Conservation (phyloP, 2,329 filamentous ascomycete species). For the Aschersonia sp. region DNA sequence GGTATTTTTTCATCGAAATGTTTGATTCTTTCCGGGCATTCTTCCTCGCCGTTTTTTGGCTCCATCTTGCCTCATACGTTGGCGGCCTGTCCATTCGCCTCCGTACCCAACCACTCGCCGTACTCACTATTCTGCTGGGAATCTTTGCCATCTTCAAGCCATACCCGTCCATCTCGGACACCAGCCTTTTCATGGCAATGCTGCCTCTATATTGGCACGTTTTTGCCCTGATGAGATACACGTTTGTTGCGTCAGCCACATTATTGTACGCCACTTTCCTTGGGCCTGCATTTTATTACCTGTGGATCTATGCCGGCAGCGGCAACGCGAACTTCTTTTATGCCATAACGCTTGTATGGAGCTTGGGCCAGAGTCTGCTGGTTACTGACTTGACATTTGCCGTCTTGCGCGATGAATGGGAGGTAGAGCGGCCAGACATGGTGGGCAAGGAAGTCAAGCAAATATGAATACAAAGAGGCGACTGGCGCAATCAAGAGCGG, state of each 20-base stretch:
- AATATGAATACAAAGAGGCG: constrained; percentile 33
- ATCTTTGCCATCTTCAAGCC: constrained; percentile 94
- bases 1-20: constrained; percentile 99
- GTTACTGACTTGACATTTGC: constrained; percentile 83
- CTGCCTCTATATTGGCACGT: constrained; percentile 81
- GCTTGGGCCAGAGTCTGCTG: constrained; percentile 71
- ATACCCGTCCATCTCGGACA: constrained; percentile 86
- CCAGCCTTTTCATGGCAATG: constrained; percentile 70
- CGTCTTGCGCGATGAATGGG: constrained; percentile 82
- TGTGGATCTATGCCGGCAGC: constrained; percentile 96
- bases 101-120: constrained; percentile 72
- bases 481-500: too few species aligned
- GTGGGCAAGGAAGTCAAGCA: constrained; percentile 76
- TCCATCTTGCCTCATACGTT: constrained; percentile 84
- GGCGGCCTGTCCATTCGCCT: constrained; percentile 73
- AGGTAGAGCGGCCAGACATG: constrained; percentile 81
- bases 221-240: constrained; percentile 86
- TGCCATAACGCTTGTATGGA: constrained; percentile 98
- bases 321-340: constrained; percentile 99
- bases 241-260: constrained; percentile 70
- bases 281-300: constrained; percentile 86
- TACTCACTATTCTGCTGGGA: constrained; percentile 70
- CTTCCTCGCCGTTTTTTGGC: constrained; percentile 96
- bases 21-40: constrained; percentile 96
- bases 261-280: constrained; percentile 79